Evolutionary conservation across 306 rosid species (phyloP), one percentile per base, ranked within the genome.

Genomic region (Elaeagnus macrophylla): DNA sequence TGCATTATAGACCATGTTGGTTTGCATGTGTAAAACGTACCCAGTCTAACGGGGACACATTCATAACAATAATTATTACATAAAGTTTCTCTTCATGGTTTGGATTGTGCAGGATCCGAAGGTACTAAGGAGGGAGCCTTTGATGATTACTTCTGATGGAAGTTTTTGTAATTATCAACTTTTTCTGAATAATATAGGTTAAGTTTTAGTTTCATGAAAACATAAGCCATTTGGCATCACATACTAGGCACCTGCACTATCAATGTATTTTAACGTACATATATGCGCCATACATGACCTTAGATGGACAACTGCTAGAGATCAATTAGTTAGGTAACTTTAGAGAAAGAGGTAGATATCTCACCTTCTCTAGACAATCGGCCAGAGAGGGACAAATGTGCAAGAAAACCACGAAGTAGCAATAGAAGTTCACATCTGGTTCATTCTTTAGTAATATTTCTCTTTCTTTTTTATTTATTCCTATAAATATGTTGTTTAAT

Each of bases 121-220:
- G 68, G 72, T 73, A 82, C 65, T 45, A 73, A 76, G 78, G 94
- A 76, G 60, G 86, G 94, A 54, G 67, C 90, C 60, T 90, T 90
- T 73, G 94, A 84, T 61, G 97, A 83, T 73, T 75, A 66, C 82
- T 90, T 90, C 85, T 90, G 72, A 83, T 70, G 61, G 72, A 69
- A 63, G 59, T 51, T 67, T 53, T 66, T 73, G 70, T 69, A 59
- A 50, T 55, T 36, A 48, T 39, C 47, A 9, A 49, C 45, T n/a
- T 20, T 57, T 13, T 17, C 10, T 51, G 10, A 63, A 66, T 61
- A 45, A 69, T 75, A 70, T 70, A 69, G 62, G 59, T 64, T 73
- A 71, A 73, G 66, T 55, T 55, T 56, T 61, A 46, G 50, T 48
- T 38, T 51, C 59, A 19, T 55, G 9, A 54, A 60, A 40, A 42